phyloP scores from a whole-genome alignment of 176 grass and related monocot genomes.

The Avena sativa region DNA sequence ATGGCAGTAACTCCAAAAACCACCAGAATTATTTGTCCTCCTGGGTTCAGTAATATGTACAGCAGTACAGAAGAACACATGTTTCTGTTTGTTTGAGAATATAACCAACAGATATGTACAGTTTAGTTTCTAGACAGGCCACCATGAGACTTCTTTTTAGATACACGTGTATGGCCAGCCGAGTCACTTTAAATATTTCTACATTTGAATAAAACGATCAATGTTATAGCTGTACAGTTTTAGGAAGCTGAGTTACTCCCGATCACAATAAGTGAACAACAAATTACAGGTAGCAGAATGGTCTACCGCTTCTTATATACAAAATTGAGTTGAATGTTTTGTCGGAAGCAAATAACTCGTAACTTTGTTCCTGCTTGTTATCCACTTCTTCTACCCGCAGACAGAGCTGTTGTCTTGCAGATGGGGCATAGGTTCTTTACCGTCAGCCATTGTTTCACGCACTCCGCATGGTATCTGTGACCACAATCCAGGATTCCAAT shows the following conservation, averaged over 20 bases:
- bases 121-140: slow-evolving; percentile 36
- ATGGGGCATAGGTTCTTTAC: slow-evolving; percentile 79
- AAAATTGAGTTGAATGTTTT: slow-evolving; percentile 62
- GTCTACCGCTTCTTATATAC: slow-evolving; percentile 65
- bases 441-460: slow-evolving; percentile 70
- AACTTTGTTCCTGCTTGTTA: slow-evolving; percentile 47
- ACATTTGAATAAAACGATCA: slow-evolving; percentile 63
- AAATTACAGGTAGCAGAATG: slow-evolving; percentile 62
- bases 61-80: slow-evolving; percentile 29
- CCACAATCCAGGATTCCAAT: slow-evolving; percentile 70
- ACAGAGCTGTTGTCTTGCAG: slow-evolving; percentile 74
- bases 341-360: slow-evolving; percentile 49
- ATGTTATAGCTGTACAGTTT: slow-evolving; percentile 73
- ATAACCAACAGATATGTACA: slow-evolving; percentile 38
- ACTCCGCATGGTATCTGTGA: slow-evolving; percentile 62
- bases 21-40: neutral
- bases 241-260: slow-evolving; percentile 61
- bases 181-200: slow-evolving; percentile 55
- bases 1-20: neutral
- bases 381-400: slow-evolving; percentile 45
- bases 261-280: slow-evolving; percentile 50
- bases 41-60: slow-evolving; percentile 30
- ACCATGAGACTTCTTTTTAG: slow-evolving; percentile 5
- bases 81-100: slow-evolving; percentile 10
- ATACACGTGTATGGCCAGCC: slow-evolving; percentile 36